A percentile compares a stretch with the other conserved stretches of the same genome.
Conservation (phyloP, 306 rosid species). For the Fagus sylvatica region DNA sequence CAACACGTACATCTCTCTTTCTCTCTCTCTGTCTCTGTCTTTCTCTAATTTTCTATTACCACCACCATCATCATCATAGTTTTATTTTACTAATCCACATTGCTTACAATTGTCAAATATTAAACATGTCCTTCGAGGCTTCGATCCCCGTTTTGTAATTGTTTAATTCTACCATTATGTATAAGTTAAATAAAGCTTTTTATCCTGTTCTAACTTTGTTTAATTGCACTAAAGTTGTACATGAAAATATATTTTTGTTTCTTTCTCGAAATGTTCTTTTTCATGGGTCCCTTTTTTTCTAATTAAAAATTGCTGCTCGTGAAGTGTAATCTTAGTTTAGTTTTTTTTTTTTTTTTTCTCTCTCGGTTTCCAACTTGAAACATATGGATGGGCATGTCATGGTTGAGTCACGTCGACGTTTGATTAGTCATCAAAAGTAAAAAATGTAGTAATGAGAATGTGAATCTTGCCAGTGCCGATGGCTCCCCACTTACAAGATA, state of each 20-base stretch:
- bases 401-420: slow-evolving; percentile 50
- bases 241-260: neutral
- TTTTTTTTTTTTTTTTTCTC: neutral
- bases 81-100: slow-evolving; percentile 12
- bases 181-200: neutral
- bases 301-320: neutral
- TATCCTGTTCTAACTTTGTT: neutral
- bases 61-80: slow-evolving; percentile 19
- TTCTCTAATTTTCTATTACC: slow-evolving; percentile 22
- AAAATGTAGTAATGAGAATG: slow-evolving; percentile 21
- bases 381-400: slow-evolving; percentile 29
- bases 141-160: neutral
- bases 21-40: neutral
- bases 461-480: slow-evolving; percentile 6
- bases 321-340: neutral
- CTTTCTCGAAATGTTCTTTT: neutral
- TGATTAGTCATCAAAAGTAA: slow-evolving; percentile 25
- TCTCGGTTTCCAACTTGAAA: neutral
- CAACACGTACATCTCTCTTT: neutral
- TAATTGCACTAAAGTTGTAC: neutral
- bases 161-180: neutral
- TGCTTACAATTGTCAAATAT: neutral
- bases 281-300: neutral
- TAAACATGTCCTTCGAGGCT: neutral
- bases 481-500: neutral